Conservation (phyloP, 2,329 filamentous ascomycete genomes). For the Ophiocordyceps camponoti-floridani region DNA sequence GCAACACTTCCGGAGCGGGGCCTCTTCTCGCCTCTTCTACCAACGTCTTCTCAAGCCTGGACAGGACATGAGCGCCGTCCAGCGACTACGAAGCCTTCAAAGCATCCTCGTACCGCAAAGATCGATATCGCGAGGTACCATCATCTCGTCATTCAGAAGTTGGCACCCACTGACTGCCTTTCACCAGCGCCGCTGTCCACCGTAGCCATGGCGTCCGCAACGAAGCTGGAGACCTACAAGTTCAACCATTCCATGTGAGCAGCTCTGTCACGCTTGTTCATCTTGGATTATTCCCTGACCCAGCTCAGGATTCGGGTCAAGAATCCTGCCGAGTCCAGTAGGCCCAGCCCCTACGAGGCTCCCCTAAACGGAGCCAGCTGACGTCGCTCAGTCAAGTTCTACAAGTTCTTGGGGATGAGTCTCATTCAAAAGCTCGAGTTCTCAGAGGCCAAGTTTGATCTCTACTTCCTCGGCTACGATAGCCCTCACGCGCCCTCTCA, state of each 20-base stretch:
- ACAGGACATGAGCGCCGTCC: background rate
- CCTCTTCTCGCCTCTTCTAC: background rate
- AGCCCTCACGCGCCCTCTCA: slow-evolving; percentile 54
- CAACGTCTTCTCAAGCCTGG: background rate
- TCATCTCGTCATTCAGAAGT: background rate
- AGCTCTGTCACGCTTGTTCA: background rate
- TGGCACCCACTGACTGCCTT: background rate
- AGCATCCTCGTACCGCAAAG: background rate
- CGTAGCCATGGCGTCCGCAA: slow-evolving; percentile 43
- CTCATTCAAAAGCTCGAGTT: slow-evolving; percentile 65
- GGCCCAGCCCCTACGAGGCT: slow-evolving; percentile 4
- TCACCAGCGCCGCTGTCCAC: background rate
- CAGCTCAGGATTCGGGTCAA: slow-evolving; percentile 69
- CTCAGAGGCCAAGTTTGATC: slow-evolving; percentile 79
- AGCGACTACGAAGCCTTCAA: background rate
- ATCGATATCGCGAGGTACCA: background rate
- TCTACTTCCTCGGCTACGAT: slow-evolving; percentile 91
- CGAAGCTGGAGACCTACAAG: slow-evolving; percentile 63
- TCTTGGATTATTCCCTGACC: slow-evolving; percentile 2
- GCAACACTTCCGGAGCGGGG: background rate
- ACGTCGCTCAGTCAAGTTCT: slow-evolving; percentile 55
- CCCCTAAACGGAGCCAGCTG: background rate
- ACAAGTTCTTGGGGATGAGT: slow-evolving; percentile 80
- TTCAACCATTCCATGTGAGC: slow-evolving; percentile 73
- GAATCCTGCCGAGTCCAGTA: slow-evolving; percentile 67